Evolutionary conservation across 176 grass and related monocot genomes (phyloP), one percentile per base, ranked within the genome.

Genomic region (Miscanthus lutarioriparius): DNA sequence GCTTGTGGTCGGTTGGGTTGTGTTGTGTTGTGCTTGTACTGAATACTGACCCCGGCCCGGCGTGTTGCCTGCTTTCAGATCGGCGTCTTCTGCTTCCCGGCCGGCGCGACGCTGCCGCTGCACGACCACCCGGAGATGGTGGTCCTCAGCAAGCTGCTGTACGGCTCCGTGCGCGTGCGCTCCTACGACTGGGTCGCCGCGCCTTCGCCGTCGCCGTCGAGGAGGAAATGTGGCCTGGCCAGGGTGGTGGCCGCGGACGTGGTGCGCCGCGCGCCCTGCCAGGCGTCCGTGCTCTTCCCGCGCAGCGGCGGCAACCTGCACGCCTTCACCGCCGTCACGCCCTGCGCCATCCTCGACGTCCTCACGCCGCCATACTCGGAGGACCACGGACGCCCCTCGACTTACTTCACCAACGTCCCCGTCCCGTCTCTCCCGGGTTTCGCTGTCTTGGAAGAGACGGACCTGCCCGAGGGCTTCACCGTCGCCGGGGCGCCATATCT

Each of bases 41-140:
- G 41, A 44, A 7, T 44, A 44, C 41, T 12, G 41, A 44, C 7
- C 19, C 7, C 27, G 7, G 6, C 7, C 37, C 37, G 37, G 61
- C 1, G 4, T 22, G 19, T 33, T 33, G 32, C 32, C 32, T 33
- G 32, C 32, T 4, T 38, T 38, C 87, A 97, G 94, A 97, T 97
- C 0, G 91, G 94, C 73, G 51, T 97, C 27, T 97, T 97, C 89
- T 97, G 94, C 83, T 97, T 97, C 41, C 91, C 94, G 32, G 91
- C 89, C 38, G 94, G 94, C 32, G 91, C 89, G 10, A 88, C 45
- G 54, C 83, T 97, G 70, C 94, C 94, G 45, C 88, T 97, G 65
- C 94, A 97, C 76, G 94, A 97, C 81, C 94, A 97, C 67, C 94
- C 94, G 16, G 78, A 88, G 62, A 97, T 97, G 94, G 78, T 90